Percentiles rank a stretch among this genome's conserved stretches.
Evolutionary conservation across 1,284 basidiomycete genomes (phyloP).

Genomic region (Athelia sp.): DNA sequence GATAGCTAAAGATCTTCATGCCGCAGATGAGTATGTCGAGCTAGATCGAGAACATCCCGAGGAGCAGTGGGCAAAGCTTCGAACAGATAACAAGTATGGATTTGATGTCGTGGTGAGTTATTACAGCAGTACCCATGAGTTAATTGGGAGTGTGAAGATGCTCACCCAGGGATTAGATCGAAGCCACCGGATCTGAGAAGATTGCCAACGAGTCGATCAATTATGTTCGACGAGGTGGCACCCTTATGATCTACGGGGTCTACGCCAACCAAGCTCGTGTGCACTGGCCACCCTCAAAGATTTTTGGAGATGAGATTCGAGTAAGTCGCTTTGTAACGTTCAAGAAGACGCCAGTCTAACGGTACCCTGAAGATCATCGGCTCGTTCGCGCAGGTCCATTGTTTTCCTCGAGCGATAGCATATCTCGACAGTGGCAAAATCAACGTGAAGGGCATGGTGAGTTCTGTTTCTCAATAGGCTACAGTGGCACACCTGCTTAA

Average conservation of each 20-base stretch:
- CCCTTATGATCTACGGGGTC: slow-evolving; percentile 53
- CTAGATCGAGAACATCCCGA: slow-evolving; percentile 46
- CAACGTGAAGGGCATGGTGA: slow-evolving; percentile 53
- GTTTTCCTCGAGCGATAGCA: slow-evolving; percentile 58
- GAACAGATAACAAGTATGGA: slow-evolving; percentile 54
- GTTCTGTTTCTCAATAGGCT: no score
- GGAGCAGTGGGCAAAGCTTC: slow-evolving; percentile 52
- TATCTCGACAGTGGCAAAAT: slow-evolving; percentile 59
- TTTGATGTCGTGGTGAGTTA: slow-evolving; percentile 51
- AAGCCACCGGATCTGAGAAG: slow-evolving; percentile 57
- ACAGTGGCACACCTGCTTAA: no score
- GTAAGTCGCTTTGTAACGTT: not conserved
- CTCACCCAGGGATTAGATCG: slow-evolving; percentile 15
- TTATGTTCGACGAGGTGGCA: slow-evolving; percentile 52
- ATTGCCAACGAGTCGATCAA: slow-evolving; percentile 54
- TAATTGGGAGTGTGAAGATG: slow-evolving; percentile 19
- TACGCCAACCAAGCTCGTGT: slow-evolving; percentile 51
- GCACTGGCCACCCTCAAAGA: slow-evolving; percentile 55
- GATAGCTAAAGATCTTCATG: slow-evolving; percentile 47
- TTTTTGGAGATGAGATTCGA: slow-evolving; percentile 57
- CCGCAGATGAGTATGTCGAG: slow-evolving; percentile 53
- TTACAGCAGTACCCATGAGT: not conserved
- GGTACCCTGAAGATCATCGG: slow-evolving; percentile 41
- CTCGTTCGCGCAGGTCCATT: slow-evolving; percentile 56
- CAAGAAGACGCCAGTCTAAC: not conserved